Evolutionary conservation across 148 eudicot species (phyloP).

Genomic region (Oxyria digyna): DNA sequence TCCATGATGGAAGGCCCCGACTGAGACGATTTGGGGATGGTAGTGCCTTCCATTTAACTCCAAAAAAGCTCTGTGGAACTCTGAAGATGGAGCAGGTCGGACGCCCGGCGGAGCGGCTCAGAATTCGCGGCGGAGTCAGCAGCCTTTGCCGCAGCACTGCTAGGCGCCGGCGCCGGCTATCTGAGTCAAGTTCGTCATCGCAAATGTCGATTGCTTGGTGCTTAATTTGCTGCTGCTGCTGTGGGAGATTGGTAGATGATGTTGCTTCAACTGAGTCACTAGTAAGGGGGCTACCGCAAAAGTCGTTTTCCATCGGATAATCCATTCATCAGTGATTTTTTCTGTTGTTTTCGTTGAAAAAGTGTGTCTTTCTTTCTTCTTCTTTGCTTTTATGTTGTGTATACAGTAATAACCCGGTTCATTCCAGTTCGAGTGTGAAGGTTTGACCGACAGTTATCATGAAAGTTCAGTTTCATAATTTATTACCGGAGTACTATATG

Average conservation of each 20-base stretch:
- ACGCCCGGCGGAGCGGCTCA: constrained; percentile 45
- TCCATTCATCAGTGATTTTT: background rate
- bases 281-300: too few relatives aligned
- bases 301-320: background rate
- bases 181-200: background rate
- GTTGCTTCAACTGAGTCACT: background rate
- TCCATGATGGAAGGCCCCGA: constrained; percentile 62
- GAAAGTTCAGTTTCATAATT: too few relatives aligned
- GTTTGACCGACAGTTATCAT: too few relatives aligned
- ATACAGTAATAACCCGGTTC: too few relatives aligned
- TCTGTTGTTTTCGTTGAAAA: background rate
- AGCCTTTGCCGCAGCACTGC: constrained; percentile 11
- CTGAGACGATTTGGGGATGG: constrained; percentile 49
- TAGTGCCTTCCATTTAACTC: constrained; percentile 39
- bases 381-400: too few relatives aligned
- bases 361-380: too few relatives aligned
- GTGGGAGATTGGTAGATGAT: background rate
- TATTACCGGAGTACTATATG: too few relatives aligned
- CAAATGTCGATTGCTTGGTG: background rate
- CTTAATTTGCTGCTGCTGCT: background rate
- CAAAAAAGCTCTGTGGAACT: constrained; percentile 49
- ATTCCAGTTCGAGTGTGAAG: too few relatives aligned
- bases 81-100: constrained; percentile 56
- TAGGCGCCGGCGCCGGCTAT: background rate
- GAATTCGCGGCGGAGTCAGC: constrained; percentile 28